Percentiles rank a stretch among this genome's conserved stretches.
Conservation (phyloP, 2,329 filamentous ascomycete species). For the Pestalotiopsis sp. region DNA sequence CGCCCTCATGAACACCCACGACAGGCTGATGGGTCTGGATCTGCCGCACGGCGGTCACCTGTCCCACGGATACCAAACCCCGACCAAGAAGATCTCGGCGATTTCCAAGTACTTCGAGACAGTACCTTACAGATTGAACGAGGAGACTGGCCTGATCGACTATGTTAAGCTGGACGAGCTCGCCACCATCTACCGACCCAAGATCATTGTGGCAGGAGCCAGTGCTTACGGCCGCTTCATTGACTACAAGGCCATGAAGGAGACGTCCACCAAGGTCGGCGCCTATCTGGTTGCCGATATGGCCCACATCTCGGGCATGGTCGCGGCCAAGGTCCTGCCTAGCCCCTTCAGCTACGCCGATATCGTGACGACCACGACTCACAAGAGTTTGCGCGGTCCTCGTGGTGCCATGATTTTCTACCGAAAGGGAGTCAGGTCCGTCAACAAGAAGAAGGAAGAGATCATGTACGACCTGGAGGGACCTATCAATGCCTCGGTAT, state of each 20-base stretch:
- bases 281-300: constrained; percentile 95
- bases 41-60: constrained; percentile 95
- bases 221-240: constrained; percentile 96
- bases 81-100: constrained; percentile 93
- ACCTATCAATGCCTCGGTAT: constrained; percentile 95
- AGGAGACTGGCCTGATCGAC: constrained; percentile 90
- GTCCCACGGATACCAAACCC: constrained; percentile 96
- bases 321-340: constrained; percentile 89
- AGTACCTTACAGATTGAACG: constrained; percentile 88
- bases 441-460: constrained; percentile 86
- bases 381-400: constrained; percentile 95
- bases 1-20: constrained; percentile 87
- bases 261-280: constrained; percentile 87
- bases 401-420: constrained; percentile 98
- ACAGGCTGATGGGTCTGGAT: constrained; percentile 95
- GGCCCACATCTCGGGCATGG: constrained; percentile 93
- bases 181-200: constrained; percentile 87
- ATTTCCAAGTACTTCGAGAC: constrained; percentile 99
- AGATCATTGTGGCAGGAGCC: constrained; percentile 92
- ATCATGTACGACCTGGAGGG: constrained; percentile 87
- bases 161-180: constrained; percentile 89
- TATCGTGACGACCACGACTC: constrained; percentile 95
- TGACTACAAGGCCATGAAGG: constrained; percentile 90
- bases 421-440: constrained; percentile 85
- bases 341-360: constrained; percentile 89